Evolutionary conservation across 1,284 basidiomycete species (phyloP).

Genomic region (Leccinum glutinopallens): DNA sequence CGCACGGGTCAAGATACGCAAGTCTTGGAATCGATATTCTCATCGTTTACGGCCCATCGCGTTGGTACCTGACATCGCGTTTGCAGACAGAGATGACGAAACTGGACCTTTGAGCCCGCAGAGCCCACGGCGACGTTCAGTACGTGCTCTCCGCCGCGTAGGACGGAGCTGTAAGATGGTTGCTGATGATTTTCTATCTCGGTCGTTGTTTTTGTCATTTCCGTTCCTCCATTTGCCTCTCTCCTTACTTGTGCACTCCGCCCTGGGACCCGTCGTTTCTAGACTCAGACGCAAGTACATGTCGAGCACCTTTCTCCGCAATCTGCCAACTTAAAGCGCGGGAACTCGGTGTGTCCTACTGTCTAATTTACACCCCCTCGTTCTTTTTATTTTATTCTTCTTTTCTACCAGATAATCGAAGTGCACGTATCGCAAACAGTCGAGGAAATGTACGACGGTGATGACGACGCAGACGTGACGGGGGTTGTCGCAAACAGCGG

Average conservation of each 20-base stretch:
- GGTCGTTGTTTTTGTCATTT: neutral
- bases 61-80: no score
- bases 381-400: neutral
- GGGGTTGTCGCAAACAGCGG: neutral
- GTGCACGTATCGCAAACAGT: neutral
- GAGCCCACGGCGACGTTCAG: slow-evolving; percentile 2
- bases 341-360: slow-evolving; percentile 16
- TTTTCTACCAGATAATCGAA: neutral
- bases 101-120: neutral
- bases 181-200: neutral
- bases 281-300: neutral
- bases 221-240: neutral
- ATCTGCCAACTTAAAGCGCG: slow-evolving; percentile 3
- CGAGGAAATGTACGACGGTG: slow-evolving; percentile 1
- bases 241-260: neutral
- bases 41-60: no score
- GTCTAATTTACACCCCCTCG: neutral
- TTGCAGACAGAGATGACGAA: no score
- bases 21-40: no score
- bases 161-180: neutral
- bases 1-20: no score
- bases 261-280: neutral
- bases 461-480: neutral
- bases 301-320: slow-evolving; percentile 3
- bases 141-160: slow-evolving; percentile 8